Conservation (phyloP, 2,329 filamentous ascomycete genomes). For the Pseudogymnoascus destructans region DNA sequence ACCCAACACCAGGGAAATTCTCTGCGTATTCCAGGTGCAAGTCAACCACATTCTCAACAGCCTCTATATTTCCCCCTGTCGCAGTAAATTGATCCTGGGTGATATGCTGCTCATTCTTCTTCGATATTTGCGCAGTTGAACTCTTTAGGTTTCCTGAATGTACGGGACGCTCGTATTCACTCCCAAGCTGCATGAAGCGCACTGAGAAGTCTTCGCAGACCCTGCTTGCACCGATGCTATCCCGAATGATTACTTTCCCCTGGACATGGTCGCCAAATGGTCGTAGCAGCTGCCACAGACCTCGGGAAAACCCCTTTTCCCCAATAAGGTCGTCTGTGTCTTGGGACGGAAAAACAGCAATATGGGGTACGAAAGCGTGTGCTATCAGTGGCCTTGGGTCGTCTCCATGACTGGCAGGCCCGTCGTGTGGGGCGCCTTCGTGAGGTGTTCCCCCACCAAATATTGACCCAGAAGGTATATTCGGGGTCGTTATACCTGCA, state of each 20-base stretch:
- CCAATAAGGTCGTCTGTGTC: conserved; percentile 71
- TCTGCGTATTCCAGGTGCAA: conserved; percentile 68
- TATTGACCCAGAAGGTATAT: conserved; percentile 43
- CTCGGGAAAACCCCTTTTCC: conserved; percentile 72
- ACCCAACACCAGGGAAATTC: conserved; percentile 25
- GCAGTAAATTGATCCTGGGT: background rate
- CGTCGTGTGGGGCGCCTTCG: conserved; percentile 18
- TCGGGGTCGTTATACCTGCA: conserved; percentile 44
- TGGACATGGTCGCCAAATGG: conserved; percentile 83
- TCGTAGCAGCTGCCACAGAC: conserved; percentile 71
- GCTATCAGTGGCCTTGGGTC: conserved; percentile 57
- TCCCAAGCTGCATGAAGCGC: conserved; percentile 63
- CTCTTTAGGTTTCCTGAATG: background rate
- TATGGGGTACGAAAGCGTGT: conserved; percentile 75
- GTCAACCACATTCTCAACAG: conserved; percentile 71
- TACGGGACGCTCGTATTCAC: conserved; percentile 38
- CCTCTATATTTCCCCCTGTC: conserved; percentile 40
- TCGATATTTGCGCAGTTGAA: background rate
- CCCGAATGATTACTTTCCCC: conserved; percentile 79
- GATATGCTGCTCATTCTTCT: conserved; percentile 13
- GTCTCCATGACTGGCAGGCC: conserved; percentile 16
- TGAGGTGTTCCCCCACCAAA: conserved; percentile 33
- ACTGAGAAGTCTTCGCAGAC: conserved; percentile 83
- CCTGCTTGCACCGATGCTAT: conserved; percentile 74
- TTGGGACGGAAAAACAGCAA: conserved; percentile 73